Conservation (phyloP, 2,329 filamentous ascomycete genomes). For the Fusarium decemcellulare region DNA sequence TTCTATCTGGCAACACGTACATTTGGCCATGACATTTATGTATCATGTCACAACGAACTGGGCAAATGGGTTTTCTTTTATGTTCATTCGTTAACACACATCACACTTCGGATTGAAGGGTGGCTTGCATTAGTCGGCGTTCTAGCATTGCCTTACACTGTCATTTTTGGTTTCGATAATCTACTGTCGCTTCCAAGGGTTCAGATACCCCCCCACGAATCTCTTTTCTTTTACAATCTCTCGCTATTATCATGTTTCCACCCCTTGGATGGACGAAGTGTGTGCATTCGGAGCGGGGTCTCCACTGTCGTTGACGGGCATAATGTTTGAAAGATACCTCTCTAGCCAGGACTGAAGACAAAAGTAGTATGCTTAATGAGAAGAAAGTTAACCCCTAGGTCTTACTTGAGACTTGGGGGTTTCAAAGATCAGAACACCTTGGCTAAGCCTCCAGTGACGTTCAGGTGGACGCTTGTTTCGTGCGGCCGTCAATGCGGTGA, state of each 20-base stretch:
- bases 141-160: conserved; percentile 44
- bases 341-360: conserved; percentile 44
- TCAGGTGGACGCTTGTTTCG: conserved; percentile 11
- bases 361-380: conserved; percentile 46
- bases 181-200: conserved; percentile 44
- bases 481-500: conserved; percentile 22
- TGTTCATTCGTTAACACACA: conserved; percentile 38
- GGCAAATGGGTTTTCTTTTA: conserved; percentile 27
- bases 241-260: conserved; percentile 40
- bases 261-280: conserved; percentile 33
- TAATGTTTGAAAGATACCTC: conserved; percentile 47
- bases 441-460: conserved; percentile 13
- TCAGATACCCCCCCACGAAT: conserved; percentile 45
- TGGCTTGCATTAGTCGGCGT: conserved; percentile 47
- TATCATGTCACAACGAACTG: conserved; percentile 33
- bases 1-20: conserved; percentile 15
- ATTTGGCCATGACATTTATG: conserved; percentile 17
- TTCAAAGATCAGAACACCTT: conserved; percentile 15
- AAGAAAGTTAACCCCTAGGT: conserved; percentile 22
- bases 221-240: conserved; percentile 34
- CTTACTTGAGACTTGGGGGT: conserved; percentile 24
- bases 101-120: conserved; percentile 30
- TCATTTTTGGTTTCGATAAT: conserved; percentile 30
- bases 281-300: conserved; percentile 38
- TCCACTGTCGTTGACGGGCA: conserved; percentile 41